These are phyloP conservation scores for Filobasidium floriforme DNA, from an alignment of 768 basidiomycete genomes.

Conservation along the genomic window DNA sequence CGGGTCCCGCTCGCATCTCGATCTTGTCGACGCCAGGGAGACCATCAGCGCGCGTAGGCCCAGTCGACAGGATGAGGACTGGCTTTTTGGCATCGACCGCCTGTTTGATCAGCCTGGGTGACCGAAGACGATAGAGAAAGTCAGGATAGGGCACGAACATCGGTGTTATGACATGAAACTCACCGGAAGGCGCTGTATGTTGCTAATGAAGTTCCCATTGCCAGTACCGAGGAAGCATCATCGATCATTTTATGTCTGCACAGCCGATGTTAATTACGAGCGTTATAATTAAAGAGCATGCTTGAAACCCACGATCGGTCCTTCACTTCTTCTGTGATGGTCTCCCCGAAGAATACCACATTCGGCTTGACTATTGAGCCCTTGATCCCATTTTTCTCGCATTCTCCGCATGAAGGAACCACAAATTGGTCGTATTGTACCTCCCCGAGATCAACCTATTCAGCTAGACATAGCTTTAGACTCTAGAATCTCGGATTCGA, in stretches of 20 bases:
- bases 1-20: constrained; percentile 64
- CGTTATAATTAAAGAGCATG: neutral
- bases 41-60: constrained; percentile 75
- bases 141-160: neutral
- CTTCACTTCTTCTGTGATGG: constrained; percentile 60
- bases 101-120: constrained; percentile 63
- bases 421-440: constrained; percentile 68
- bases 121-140: neutral
- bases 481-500: too few species aligned
- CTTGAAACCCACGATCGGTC: constrained; percentile 59
- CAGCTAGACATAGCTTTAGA: neutral
- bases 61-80: constrained; percentile 73
- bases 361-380: constrained; percentile 66
- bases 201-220: constrained; percentile 83
- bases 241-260: constrained; percentile 47
- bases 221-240: constrained; percentile 59
- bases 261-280: neutral
- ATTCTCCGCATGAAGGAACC: constrained; percentile 69
- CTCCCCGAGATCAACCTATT: constrained; percentile 70
- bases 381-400: constrained; percentile 54
- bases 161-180: constrained; percentile 16
- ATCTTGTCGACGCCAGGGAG: constrained; percentile 63
- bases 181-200: constrained; percentile 88
- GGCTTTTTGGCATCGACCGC: constrained; percentile 69
- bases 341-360: constrained; percentile 84